Percentiles rank a stretch among this genome's conserved stretches.
Evolutionary conservation across 2,329 filamentous ascomycete species (phyloP).

Genomic region (Cladophialophora exuberans): DNA sequence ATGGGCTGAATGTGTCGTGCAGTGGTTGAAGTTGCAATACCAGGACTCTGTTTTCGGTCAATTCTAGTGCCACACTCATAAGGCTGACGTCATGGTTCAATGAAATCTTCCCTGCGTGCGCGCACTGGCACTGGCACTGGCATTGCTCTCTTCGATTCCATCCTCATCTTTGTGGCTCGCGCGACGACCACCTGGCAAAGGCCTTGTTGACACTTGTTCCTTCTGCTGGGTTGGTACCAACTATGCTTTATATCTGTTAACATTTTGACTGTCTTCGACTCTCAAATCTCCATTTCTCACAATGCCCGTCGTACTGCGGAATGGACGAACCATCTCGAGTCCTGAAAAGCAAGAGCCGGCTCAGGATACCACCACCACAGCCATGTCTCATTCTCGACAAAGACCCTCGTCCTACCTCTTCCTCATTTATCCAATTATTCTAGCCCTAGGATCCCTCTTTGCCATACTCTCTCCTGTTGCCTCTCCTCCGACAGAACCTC

Average conservation of each 20-base stretch:
- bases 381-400: conserved; percentile 9
- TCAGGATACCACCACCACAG: not conserved
- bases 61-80: too few species aligned
- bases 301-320: conserved; percentile 28
- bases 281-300: not conserved
- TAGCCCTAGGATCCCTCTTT: conserved; percentile 82
- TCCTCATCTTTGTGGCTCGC: too few species aligned
- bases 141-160: too few species aligned
- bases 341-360: conserved; percentile 9
- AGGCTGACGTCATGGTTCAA: too few species aligned
- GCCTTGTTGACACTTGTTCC: conserved; percentile 10
- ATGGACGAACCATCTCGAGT: conserved; percentile 15
- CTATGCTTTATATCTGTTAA: too few species aligned
- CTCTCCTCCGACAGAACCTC: conserved; percentile 45
- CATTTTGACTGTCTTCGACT: not conserved
- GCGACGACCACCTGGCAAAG: too few species aligned
- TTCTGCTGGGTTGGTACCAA: too few species aligned
- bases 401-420: conserved; percentile 47
- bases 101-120: too few species aligned
- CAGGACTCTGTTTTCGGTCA: too few species aligned
- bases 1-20: too few species aligned
- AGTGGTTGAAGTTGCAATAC: too few species aligned
- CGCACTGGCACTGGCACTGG: too few species aligned
- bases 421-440: conserved; percentile 72
- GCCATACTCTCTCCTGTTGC: conserved; percentile 74